A percentile compares a stretch with the other conserved stretches of the same genome.
Conservation (phyloP, 768 basidiomycete species). For the Xerocomellus chrysenteron region DNA sequence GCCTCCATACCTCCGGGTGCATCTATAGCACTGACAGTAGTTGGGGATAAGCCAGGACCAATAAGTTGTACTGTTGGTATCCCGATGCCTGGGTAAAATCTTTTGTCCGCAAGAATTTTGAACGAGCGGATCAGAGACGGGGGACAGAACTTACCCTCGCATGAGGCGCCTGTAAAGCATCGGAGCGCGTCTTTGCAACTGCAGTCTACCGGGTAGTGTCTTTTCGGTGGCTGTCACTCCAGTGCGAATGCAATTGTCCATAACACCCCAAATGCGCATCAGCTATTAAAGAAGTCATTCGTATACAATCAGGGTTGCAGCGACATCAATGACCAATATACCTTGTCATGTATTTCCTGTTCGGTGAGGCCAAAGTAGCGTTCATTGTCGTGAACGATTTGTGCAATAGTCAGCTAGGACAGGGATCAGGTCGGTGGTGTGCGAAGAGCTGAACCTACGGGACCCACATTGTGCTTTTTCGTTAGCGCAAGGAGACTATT, state of each 20-base stretch:
- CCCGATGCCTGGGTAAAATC: constrained; percentile 53
- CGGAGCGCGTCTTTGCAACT: constrained; percentile 79
- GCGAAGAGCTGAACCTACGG: background rate
- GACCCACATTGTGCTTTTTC: constrained; percentile 75
- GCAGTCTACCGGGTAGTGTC: constrained; percentile 83
- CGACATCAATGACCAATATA: constrained; percentile 22
- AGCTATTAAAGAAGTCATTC: constrained; percentile 34
- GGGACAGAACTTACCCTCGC: constrained; percentile 59
- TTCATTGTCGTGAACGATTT: constrained; percentile 93
- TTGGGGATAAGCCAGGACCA: constrained; percentile 24
- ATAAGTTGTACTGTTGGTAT: constrained; percentile 38
- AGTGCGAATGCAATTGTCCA: constrained; percentile 87
- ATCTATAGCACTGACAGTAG: constrained; percentile 21
- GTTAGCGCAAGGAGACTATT: constrained; percentile 74
- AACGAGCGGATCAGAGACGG: background rate
- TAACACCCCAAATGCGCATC: constrained; percentile 83
- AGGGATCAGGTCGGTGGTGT: constrained; percentile 7
- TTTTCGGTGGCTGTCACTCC: constrained; percentile 80
- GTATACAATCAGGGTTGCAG: background rate
- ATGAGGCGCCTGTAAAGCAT: constrained; percentile 88
- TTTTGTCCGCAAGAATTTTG: constrained; percentile 30
- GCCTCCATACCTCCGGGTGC: constrained; percentile 16
- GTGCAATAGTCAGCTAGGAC: constrained; percentile 84
- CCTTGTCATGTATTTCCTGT: constrained; percentile 73
- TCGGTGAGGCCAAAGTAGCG: constrained; percentile 74